A percentile compares a stretch with the other conserved stretches of the same genome.
Conservation (phyloP, 352 stramenopile species). For the Phytophthora lateralis region DNA sequence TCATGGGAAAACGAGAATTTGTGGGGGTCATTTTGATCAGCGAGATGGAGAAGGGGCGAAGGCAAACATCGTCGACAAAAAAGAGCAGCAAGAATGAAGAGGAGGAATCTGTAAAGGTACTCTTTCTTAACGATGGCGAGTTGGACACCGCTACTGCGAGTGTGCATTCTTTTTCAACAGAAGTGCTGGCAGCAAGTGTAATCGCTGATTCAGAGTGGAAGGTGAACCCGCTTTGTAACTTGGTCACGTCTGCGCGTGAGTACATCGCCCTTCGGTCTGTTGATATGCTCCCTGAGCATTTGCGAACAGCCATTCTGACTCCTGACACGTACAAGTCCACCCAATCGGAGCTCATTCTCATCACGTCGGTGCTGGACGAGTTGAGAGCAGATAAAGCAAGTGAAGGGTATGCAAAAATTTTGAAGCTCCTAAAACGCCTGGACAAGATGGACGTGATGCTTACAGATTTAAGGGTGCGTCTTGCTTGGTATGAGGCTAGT, state of each 20-base stretch:
- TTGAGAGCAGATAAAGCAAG: conserved; percentile 41
- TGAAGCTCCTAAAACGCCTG: conserved; percentile 71
- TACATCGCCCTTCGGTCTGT: conserved; percentile 86
- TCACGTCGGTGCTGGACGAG: conserved; percentile 67
- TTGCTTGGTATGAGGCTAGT: background rate
- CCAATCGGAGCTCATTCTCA: conserved; percentile 72
- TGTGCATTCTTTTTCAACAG: conserved; percentile 63
- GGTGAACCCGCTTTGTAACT: conserved; percentile 73
- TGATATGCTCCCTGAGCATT: conserved; percentile 82
- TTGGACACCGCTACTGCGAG: conserved; percentile 70
- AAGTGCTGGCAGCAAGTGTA: conserved; percentile 64
- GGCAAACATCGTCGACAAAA: conserved; percentile 45
- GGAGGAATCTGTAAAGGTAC: conserved; percentile 69
- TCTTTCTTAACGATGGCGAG: conserved; percentile 85
- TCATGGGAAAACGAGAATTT: conserved; percentile 65
- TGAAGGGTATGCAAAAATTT: conserved; percentile 43
- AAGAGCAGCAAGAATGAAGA: conserved; percentile 57
- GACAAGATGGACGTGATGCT: conserved; percentile 77
- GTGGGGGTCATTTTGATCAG: conserved; percentile 79
- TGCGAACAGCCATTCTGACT: conserved; percentile 80
- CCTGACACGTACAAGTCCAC: conserved; percentile 83
- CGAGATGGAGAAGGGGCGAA: conserved; percentile 68
- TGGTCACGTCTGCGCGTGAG: conserved; percentile 81
- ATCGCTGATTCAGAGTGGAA: conserved; percentile 82
- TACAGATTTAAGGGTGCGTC: conserved; percentile 74